Evolutionary conservation across 2,329 filamentous ascomycete species (phyloP).

Genomic region (Lachnum nothofagi): DNA sequence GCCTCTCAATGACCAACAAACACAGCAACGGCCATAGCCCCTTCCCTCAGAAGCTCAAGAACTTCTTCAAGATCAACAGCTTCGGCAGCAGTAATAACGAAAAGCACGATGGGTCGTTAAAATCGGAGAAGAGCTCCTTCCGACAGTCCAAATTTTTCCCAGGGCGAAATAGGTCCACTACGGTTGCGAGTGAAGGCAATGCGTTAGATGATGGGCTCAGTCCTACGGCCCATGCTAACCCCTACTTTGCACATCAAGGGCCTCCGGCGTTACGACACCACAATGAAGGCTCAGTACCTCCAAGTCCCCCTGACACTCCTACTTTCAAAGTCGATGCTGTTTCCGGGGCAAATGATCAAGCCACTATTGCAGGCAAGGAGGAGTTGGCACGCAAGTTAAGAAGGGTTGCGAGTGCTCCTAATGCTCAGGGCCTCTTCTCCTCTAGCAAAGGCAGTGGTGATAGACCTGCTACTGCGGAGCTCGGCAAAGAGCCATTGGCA

Average conservation of each 20-base stretch:
- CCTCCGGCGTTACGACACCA: constrained; percentile 89
- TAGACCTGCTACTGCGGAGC: constrained; percentile 77
- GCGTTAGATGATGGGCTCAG: constrained; percentile 82
- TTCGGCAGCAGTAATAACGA: constrained; percentile 35
- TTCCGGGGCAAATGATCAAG: constrained; percentile 57
- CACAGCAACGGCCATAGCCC: constrained; percentile 49
- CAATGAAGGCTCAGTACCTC: constrained; percentile 87
- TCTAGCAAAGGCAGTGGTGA: constrained; percentile 54
- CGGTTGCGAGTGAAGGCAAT: constrained; percentile 88
- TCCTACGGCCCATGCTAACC: constrained; percentile 90
- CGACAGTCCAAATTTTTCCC: constrained; percentile 86
- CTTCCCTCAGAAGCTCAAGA: constrained; percentile 64
- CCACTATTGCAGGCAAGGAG: constrained; percentile 77
- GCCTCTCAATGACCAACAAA: constrained; percentile 41
- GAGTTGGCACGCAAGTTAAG: constrained; percentile 88
- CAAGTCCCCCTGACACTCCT: constrained; percentile 87
- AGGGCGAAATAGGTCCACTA: constrained; percentile 81
- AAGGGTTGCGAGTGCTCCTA: constrained; percentile 91
- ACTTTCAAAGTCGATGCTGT: constrained; percentile 67
- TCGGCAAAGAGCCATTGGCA: constrained; percentile 74
- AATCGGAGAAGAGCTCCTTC: constrained; percentile 48
- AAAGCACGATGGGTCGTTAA: constrained; percentile 35
- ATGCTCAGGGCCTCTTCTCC: constrained; percentile 85
- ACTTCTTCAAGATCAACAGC: constrained; percentile 65
- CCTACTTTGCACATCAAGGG: constrained; percentile 95